Evolutionary conservation across 164 flowering plant genomes (phyloP), one percentile per base, ranked within the genome.

Genomic region (Aristolochia fimbriata): DNA sequence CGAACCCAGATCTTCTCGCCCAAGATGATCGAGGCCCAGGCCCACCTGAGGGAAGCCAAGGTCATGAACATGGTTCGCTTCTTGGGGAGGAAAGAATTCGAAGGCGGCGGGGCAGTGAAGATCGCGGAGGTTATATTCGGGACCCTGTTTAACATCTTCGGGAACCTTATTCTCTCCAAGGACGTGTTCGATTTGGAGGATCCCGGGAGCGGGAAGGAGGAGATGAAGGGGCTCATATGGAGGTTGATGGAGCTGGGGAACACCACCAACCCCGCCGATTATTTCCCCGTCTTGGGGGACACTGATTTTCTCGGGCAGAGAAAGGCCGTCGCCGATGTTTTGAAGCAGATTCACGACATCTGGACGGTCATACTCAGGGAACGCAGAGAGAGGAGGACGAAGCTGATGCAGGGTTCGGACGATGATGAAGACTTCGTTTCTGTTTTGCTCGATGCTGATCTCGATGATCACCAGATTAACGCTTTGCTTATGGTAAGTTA

Each of bases 1-100:
- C 66, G 76, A 50, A 66, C 70, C 0, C 76, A 75, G 48, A 60
- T 80, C 21, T 80, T 80, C 30, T 60, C 79, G 0, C 53, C 58
- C 2, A 75, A 70, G 60, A 66, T 70, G 54, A 46, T 80, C 16
- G 73, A 75, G 31, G 41, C 59, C 15, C 79, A 73, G 60, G 69
- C 72, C 5, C 16, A 41, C 2, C 0, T 71, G 41, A 69, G 81
- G 47, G 79, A 77, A 62, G 43, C 47, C 9, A 72, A 68, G 45
- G 72, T 57, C 4, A 16, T 7, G 37, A 70, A 72, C 14, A 57
- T 72, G 72, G 68, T 72, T 25, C 20, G 41, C 9, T 65, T 47
- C 17, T 23, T 72, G 51, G 24, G 23, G 4, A 9, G 19, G 31
- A 72, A 50, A 25, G 55, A 65, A 27, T 27, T 27, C n/a, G n/a